Conservation (phyloP, 805 yeast genomes). For the Suhomyces emberorum region DNA sequence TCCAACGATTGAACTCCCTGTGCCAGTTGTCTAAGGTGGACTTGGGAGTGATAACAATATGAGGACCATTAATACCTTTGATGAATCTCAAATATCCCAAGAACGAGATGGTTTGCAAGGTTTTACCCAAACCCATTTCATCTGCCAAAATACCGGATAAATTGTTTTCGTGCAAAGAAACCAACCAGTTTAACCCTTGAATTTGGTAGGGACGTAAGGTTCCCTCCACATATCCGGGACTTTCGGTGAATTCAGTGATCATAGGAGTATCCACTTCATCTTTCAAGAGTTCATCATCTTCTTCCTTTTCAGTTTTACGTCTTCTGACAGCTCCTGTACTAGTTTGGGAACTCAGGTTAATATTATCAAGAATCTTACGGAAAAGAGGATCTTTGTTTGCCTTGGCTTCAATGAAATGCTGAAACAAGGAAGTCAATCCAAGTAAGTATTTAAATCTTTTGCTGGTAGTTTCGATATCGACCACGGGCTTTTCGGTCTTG, state of each 20-base stretch:
- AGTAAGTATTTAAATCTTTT: conserved; percentile 65
- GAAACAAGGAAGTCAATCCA: conserved; percentile 62
- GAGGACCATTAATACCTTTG: conserved; percentile 64
- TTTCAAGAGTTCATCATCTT: conserved; percentile 69
- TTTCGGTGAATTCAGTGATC: conserved; percentile 48
- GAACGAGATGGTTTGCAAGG: conserved; percentile 74
- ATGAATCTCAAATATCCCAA: conserved; percentile 68
- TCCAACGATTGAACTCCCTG: conserved; percentile 74
- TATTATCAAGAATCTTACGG: conserved; percentile 46
- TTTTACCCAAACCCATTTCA: conserved; percentile 85
- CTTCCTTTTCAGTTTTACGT: conserved; percentile 73
- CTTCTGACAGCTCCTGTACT: conserved; percentile 36
- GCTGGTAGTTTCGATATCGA: conserved; percentile 58
- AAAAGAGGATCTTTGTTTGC: conserved; percentile 61
- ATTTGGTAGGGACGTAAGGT: conserved; percentile 68
- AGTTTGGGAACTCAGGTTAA: conserved; percentile 16
- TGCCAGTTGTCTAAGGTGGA: conserved; percentile 80
- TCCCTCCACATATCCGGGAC: conserved; percentile 56
- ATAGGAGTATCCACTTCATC: conserved; percentile 39
- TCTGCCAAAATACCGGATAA: conserved; percentile 78
- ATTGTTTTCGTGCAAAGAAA: conserved; percentile 62
- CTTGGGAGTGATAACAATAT: conserved; percentile 73
- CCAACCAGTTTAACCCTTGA: conserved; percentile 79
- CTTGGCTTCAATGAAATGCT: conserved; percentile 63
- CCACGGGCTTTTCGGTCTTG: conserved; percentile 31